Evolutionary conservation across 2,329 filamentous ascomycete species (phyloP).

Genomic region (Nothomitra cinnamomea): DNA sequence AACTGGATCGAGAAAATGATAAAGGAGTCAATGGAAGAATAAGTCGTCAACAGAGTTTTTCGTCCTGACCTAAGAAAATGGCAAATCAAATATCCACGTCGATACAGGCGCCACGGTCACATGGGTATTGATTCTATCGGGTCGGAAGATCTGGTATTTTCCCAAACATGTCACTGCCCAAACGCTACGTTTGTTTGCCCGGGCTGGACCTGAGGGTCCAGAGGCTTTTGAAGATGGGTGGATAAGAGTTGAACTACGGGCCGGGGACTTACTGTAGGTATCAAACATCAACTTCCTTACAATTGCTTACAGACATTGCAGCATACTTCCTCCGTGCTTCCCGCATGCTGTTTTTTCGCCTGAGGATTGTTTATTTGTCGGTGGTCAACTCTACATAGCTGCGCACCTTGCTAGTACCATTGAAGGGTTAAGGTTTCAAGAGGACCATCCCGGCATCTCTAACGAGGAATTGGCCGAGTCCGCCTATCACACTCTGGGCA

Average conservation of each 20-base stretch:
- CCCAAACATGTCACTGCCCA: not conserved
- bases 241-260: not conserved
- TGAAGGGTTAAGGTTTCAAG: constrained; percentile 8
- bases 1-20: not conserved
- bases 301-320: constrained; percentile 3
- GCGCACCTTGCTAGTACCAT: constrained; percentile 7
- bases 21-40: not conserved
- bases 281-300: not conserved
- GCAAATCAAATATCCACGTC: constrained; percentile 4
- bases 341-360: constrained; percentile 10
- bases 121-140: not conserved
- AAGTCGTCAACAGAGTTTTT: constrained; percentile 4
- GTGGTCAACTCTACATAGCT: constrained; percentile 9
- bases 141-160: not conserved
- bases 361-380: constrained; percentile 8
- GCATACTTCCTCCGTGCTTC: constrained; percentile 8
- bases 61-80: not conserved
- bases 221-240: not conserved
- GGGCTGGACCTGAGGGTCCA: not conserved
- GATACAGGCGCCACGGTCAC: constrained; percentile 2
- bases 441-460: constrained; percentile 9
- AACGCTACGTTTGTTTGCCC: not conserved
- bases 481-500: constrained; percentile 1
- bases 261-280: not conserved
- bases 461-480: constrained; percentile 8